These are phyloP conservation scores for Ophiostoma triangulosporum DNA, from an alignment of 2,329 filamentous ascomycete species.

Conservation along the genomic window DNA sequence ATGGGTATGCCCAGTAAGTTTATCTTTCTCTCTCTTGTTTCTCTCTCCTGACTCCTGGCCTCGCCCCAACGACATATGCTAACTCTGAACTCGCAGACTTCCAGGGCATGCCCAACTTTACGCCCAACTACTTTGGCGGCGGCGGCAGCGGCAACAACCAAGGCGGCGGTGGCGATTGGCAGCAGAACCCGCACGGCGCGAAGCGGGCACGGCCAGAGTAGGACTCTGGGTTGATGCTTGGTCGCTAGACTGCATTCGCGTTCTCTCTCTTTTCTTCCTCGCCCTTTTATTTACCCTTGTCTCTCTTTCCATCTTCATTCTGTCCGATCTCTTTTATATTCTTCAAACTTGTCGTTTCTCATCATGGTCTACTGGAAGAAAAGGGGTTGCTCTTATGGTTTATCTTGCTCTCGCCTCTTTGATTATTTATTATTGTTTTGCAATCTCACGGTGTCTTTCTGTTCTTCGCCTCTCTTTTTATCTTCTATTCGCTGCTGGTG, in stretches of 20 bases:
- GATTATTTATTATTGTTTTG: background rate
- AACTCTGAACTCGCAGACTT: slow-evolving; percentile 39
- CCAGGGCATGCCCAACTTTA: slow-evolving; percentile 58
- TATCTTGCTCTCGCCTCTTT: background rate
- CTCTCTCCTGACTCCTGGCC: background rate
- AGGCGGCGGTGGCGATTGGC: slow-evolving; percentile 45
- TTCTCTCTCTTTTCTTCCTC: background rate
- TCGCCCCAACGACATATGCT: background rate
- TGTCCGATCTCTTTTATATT: background rate
- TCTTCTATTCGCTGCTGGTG: background rate
- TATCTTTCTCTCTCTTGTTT: too few species aligned
- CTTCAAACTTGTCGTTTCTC: slow-evolving; percentile 1
- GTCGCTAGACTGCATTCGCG: too few species aligned
- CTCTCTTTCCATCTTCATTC: background rate
- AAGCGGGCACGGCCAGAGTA: slow-evolving; percentile 59
- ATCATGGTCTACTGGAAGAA: background rate
- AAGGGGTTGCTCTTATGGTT: background rate
- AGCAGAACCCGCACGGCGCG: slow-evolving; percentile 70
- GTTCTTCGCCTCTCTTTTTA: background rate
- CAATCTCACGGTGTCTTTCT: background rate
- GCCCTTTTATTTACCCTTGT: background rate
- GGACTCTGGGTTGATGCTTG: background rate
- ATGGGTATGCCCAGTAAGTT: slow-evolving; percentile 47
- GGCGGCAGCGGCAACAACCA: slow-evolving; percentile 26
- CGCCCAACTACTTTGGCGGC: slow-evolving; percentile 55